Evolutionary conservation across 148 eudicot genomes (phyloP).

Genomic region (Spergularia marina): DNA sequence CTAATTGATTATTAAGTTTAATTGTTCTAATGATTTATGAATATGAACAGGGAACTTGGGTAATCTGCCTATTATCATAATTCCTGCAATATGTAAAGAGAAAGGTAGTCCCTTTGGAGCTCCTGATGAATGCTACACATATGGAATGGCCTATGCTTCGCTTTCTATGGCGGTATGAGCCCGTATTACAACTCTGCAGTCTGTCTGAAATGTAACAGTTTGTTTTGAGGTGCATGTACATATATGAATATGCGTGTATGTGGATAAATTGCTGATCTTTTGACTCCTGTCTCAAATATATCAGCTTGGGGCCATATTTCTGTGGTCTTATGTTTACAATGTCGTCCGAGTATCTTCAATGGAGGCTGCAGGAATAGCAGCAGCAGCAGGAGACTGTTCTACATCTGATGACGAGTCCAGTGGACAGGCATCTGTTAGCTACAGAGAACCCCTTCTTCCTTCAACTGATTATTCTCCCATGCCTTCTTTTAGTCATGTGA

Average conservation of each 20-base stretch:
- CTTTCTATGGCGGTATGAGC: conserved; percentile 83
- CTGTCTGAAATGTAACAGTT: background rate
- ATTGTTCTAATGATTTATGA: background rate
- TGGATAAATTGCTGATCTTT: background rate
- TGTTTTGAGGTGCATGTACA: background rate
- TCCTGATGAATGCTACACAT: conserved; percentile 51
- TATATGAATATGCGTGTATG: background rate
- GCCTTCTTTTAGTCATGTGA: conserved; percentile 4
- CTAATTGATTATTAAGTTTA: background rate
- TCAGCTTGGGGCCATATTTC: conserved; percentile 74
- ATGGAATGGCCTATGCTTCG: conserved; percentile 73
- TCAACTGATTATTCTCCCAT: background rate
- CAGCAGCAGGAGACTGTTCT: background rate
- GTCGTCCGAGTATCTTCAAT: conserved; percentile 53
- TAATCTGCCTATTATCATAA: conserved; percentile 63
- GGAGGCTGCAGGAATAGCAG: conserved; percentile 1
- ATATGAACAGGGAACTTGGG: conserved; percentile 71
- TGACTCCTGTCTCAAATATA: background rate
- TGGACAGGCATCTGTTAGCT: background rate
- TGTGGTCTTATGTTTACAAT: conserved; percentile 85
- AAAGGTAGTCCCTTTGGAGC: conserved; percentile 81
- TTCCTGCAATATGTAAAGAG: conserved; percentile 93
- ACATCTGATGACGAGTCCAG: too few species aligned
- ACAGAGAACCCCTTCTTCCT: conserved; percentile 18
- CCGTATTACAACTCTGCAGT: background rate